A percentile compares a stretch with the other conserved stretches of the same genome.
These are phyloP conservation scores for Yarrowia divulgata DNA, from an alignment of 805 yeast genomes.

Conservation along the genomic window DNA sequence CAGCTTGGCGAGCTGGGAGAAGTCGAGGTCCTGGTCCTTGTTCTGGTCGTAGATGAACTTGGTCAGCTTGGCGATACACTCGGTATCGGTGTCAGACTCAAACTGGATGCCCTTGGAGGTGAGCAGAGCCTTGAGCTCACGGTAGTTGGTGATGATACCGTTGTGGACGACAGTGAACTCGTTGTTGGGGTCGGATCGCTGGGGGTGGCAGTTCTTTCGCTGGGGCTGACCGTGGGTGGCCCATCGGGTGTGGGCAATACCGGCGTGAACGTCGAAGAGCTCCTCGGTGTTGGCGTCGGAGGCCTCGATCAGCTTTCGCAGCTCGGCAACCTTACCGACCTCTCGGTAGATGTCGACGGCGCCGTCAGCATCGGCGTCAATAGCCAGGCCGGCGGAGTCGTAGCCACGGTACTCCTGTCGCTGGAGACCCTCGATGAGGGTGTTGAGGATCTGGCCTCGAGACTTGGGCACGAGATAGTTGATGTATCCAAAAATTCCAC, in stretches of 20 bases:
- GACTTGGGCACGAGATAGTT: conserved; percentile 91
- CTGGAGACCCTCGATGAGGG: conserved; percentile 73
- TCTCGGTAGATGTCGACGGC: conserved; percentile 78
- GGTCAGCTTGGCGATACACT: conserved; percentile 94
- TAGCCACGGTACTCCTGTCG: conserved; percentile 97
- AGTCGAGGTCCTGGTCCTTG: conserved; percentile 76
- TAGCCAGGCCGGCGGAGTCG: conserved; percentile 95
- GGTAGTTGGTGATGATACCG: conserved; percentile 96
- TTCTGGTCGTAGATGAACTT: conserved; percentile 88
- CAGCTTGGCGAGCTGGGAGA: conserved; percentile 89
- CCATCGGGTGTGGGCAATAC: conserved; percentile 99
- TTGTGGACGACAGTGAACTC: conserved; percentile 95
- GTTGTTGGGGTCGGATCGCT: conserved; percentile 79
- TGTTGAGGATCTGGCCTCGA: conserved; percentile 90
- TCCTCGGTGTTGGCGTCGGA: conserved; percentile 59
- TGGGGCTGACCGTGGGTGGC: conserved; percentile 98
- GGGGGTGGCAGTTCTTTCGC: conserved; percentile 91
- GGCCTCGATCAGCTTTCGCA: conserved; percentile 65
- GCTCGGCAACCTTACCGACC: conserved; percentile 88
- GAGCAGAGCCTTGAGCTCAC: conserved; percentile 86
- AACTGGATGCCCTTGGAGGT: conserved; percentile 79
- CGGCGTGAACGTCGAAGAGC: conserved; percentile 83
- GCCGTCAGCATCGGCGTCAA: conserved; percentile 83
- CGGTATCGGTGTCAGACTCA: conserved; percentile 96
- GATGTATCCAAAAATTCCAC: conserved; percentile 99